Base-by-base conservation (phyloP, 305 asterid genomes). In the Fraxinus dipetala region DNA sequence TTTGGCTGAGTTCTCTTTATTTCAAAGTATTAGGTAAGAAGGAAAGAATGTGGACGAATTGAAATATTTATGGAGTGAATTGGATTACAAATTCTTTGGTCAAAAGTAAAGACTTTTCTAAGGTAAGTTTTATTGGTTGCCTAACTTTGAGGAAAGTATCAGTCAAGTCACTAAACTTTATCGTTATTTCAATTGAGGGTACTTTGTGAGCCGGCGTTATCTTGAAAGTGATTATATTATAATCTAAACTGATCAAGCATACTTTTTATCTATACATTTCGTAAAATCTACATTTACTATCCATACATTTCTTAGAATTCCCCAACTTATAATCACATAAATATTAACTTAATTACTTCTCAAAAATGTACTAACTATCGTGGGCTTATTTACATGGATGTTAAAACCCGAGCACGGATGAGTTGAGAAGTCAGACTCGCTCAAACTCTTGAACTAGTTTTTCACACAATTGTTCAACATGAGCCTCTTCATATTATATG, bases 61-160 rank as follows among this genome's bases (percentile, higher is more conserved):
- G 75, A 14, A 65, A 4, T 69, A 69, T 30, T 28, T 69, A 69
- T 69, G 40, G 75, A 69, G 2, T 69, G 20, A 10, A 69, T 69
- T 28, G 9, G 75, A 69, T 4, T 11, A 5, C 36, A 28, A 10
- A 67, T 28, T 69, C 75, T 69, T 69, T 69, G 75, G 75, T 69
- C 75, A 69, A 69, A 69, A 69, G 75, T 67, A 69, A 11, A 28
- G 75, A 69, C 75, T 69, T 30, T 69, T 69, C 75, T 14, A 69
- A 34, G 36, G 22, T 14, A 4, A 69, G 8, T 11, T 69, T 31
- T 4, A 13, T 13, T 11, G 20, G 75, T 69, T 9, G 34, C 40
- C 28, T 6, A 69, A 69, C 38, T 69, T 69, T 30, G 10, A 11
- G 34, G 34, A 22, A 69, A 28, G 75, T 69, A 5, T 14, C 36